These are phyloP conservation scores for Tricladium varicosporioides DNA, from an alignment of 2,329 filamentous ascomycete species.

Conservation along the genomic window DNA sequence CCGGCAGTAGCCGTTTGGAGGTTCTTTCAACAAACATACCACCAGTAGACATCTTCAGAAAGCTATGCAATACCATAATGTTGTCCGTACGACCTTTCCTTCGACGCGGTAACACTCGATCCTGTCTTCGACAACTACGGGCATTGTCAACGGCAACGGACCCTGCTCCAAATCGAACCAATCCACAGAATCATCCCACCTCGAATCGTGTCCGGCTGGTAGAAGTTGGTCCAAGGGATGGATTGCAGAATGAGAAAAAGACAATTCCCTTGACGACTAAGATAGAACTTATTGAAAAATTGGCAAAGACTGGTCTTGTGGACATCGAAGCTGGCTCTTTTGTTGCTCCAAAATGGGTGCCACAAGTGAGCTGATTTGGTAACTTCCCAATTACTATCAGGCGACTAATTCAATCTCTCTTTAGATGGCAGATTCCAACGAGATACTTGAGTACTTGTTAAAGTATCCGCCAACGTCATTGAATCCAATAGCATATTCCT, in stretches of 20 bases:
- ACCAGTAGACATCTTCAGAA: neutral
- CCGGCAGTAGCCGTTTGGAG: no score
- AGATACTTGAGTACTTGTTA: conserved; percentile 70
- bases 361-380: conserved; percentile 55
- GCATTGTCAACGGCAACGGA: conserved; percentile 24
- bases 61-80: conserved; percentile 12
- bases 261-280: conserved; percentile 70
- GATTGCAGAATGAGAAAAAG: conserved; percentile 81
- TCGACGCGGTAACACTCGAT: conserved; percentile 1
- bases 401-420: neutral
- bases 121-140: conserved; percentile 19
- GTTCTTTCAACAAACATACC: no score
- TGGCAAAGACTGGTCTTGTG: conserved; percentile 65
- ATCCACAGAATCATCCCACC: conserved; percentile 20
- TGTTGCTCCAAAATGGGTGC: conserved; percentile 81
- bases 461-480: conserved; percentile 52
- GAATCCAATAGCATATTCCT: conserved; percentile 68
- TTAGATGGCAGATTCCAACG: conserved; percentile 76
- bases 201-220: conserved; percentile 58
- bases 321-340: conserved; percentile 82
- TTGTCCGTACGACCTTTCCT: conserved; percentile 19
- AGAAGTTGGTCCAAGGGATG: conserved; percentile 82
- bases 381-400: neutral
- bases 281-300: conserved; percentile 68
- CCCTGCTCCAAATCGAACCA: conserved; percentile 4